Conservation (phyloP, 2,329 filamentous ascomycete genomes). For the Colletotrichum sp. region DNA sequence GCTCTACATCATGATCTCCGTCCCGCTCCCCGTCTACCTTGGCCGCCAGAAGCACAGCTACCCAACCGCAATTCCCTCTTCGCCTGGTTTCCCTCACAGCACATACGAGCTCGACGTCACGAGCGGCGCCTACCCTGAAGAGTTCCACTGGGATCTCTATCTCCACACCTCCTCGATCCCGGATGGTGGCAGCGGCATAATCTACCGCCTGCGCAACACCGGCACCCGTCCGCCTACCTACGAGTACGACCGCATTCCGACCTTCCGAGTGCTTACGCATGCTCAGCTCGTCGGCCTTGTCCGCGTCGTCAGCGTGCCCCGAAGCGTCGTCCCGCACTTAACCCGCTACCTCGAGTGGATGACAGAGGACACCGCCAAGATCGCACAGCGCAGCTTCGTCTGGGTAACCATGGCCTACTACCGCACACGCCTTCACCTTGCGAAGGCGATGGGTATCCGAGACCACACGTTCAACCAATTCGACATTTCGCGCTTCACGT, state of each 20-base stretch:
- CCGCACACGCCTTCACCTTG: slow-evolving; percentile 29
- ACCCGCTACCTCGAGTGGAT: slow-evolving; percentile 38
- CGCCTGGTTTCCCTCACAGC: slow-evolving; percentile 13
- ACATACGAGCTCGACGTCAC: slow-evolving; percentile 23
- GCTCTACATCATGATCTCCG: slow-evolving; percentile 20
- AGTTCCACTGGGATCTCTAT: slow-evolving; percentile 43
- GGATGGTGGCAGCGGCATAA: background rate
- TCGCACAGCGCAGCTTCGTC: slow-evolving; percentile 28
- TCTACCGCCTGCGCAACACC: slow-evolving; percentile 14
- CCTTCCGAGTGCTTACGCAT: slow-evolving; percentile 9
- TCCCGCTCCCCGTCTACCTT: slow-evolving; percentile 10
- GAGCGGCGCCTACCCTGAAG: slow-evolving; percentile 24
- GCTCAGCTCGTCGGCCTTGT: slow-evolving; percentile 34
- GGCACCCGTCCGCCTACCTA: background rate
- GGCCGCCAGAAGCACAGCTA: slow-evolving; percentile 2
- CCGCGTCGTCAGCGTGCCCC: slow-evolving; percentile 28
- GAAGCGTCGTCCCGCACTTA: slow-evolving; percentile 21
- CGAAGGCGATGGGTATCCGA: slow-evolving; percentile 15
- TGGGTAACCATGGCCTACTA: slow-evolving; percentile 34
- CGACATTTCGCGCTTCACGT: slow-evolving; percentile 29
- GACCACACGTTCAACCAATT: slow-evolving; percentile 24
- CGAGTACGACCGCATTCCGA: background rate
- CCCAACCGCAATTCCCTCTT: background rate
- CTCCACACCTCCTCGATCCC: slow-evolving; percentile 30
- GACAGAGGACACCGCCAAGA: slow-evolving; percentile 24